Base-by-base conservation (phyloP, 1,284 basidiomycete species). In the Ceratorhiza oryzae-sativae region DNA sequence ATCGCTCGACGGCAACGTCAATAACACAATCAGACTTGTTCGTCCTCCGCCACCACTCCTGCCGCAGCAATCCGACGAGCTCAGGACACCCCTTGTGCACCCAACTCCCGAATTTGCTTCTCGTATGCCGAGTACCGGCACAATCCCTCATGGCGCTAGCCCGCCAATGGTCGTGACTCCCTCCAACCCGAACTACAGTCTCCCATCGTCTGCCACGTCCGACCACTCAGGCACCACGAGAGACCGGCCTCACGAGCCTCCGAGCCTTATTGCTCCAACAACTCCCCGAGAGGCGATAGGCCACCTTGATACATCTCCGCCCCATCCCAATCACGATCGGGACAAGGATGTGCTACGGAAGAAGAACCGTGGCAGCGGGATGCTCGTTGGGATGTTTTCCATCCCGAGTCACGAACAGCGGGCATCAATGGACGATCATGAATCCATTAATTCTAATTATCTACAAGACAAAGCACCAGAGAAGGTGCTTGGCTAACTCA, bases 341-440 rank as follows among this genome's bases (percentile, higher is more conserved):
- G 49, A 53, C n/a, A 53, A 15, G 48, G 20, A 27, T 4, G 27
- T 67, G 30, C 5, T 42, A 10, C 63, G 63, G 12, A 53, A 30
- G 49, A 32, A 39, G 32, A 67, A 67, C n/a, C 63, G 63, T 20
- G 63, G 49, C 13, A 67, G 63, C 25, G 63, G 63, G 13, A 67
- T 67, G 48, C 27, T 67, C 5, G 63, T n/a, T 13, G 46, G 25
- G 6, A 55, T 67, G 63, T 67, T 67, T 34, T 9, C 48, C 32
- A 55, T 8, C 36, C 63, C 49, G 8, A 67, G 1, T 23, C 63
- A 67, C 23, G 63, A 67, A 12, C 63, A 49, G 9, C 63, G 49
- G n/a, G 36, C 6, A n/a, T 67, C 63, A 3, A 53, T 55, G 6
- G 63, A 67, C 18, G 63, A 67, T 20, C 36, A 53, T 12, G 63